Evolutionary conservation across 805 yeast species (phyloP).

Genomic region (Candida cerambycidarum): DNA sequence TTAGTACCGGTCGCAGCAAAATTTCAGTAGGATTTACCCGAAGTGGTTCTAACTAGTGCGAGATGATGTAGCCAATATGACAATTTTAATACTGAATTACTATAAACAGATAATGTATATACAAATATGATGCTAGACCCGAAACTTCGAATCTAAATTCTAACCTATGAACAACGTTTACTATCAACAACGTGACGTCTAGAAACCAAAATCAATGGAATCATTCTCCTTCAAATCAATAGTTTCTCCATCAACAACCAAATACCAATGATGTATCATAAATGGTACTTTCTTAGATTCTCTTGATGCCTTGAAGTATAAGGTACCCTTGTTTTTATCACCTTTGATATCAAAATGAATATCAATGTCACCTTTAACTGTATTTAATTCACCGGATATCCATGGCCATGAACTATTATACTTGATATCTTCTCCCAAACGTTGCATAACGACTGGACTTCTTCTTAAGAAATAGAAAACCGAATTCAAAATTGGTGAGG

Average conservation of each 20-base stretch:
- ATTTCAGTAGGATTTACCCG: too few relatives aligned
- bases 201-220: slow-evolving; percentile 12
- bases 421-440: slow-evolving; percentile 73
- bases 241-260: slow-evolving; percentile 23
- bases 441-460: slow-evolving; percentile 58
- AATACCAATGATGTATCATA: slow-evolving; percentile 31
- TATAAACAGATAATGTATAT: background rate
- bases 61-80: too few relatives aligned
- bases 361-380: slow-evolving; percentile 78
- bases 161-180: too few relatives aligned
- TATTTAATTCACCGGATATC: slow-evolving; percentile 82
- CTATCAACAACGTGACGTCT: too few relatives aligned
- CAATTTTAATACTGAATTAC: background rate
- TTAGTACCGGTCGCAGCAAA: too few relatives aligned
- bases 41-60: too few relatives aligned
- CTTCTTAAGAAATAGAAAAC: slow-evolving; percentile 84
- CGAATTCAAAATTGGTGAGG: slow-evolving; percentile 85
- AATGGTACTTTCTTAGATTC: slow-evolving; percentile 52
- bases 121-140: too few relatives aligned
- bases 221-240: slow-evolving; percentile 27
- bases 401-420: slow-evolving; percentile 81
- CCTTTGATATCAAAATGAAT: slow-evolving; percentile 73
- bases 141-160: too few relatives aligned
- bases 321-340: slow-evolving; percentile 50
- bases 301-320: slow-evolving; percentile 71